Percentiles rank a stretch among this genome's conserved stretches.
Conservation (phyloP, 2,329 filamentous ascomycete genomes). For the Pseudogymnoascus sp. region DNA sequence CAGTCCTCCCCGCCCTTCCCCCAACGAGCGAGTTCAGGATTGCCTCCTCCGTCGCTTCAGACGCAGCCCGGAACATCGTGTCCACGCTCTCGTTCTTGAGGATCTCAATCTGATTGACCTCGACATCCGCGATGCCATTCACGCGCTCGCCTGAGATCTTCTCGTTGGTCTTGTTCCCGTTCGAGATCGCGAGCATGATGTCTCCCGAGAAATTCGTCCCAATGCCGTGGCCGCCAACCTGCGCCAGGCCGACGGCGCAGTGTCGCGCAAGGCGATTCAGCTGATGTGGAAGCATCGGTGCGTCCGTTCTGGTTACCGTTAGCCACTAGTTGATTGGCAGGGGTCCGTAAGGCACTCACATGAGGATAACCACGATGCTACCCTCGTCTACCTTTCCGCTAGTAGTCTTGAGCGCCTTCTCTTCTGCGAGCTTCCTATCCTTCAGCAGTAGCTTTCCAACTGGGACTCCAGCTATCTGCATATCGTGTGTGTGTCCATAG, state of each 20-base stretch:
- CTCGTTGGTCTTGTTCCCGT: conserved; percentile 36
- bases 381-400: conserved; percentile 48
- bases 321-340: not conserved
- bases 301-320: conserved; percentile 38
- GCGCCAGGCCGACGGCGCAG: conserved; percentile 51
- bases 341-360: conserved; percentile 22
- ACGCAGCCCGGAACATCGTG: conserved; percentile 50
- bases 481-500: conserved; percentile 48
- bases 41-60: conserved; percentile 55
- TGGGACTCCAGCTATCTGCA: conserved; percentile 52
- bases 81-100: conserved; percentile 53
- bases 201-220: conserved; percentile 52
- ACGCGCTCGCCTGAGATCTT: conserved; percentile 23
- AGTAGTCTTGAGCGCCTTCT: conserved; percentile 25
- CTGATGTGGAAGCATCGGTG: conserved; percentile 48
- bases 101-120: conserved; percentile 38
- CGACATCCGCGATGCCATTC: conserved; percentile 24
- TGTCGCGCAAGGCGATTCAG: conserved; percentile 50
- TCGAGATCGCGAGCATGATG: conserved; percentile 60
- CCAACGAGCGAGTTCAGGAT: conserved; percentile 53
- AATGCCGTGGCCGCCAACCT: conserved; percentile 50
- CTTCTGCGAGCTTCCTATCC: conserved; percentile 34
- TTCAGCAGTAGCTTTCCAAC: conserved; percentile 48
- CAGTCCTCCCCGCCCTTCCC: conserved; percentile 51
- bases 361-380: conserved; percentile 51